These are phyloP conservation scores for Camellia oleifera DNA, from an alignment of 179 eudicot species.

Conservation along the genomic window DNA sequence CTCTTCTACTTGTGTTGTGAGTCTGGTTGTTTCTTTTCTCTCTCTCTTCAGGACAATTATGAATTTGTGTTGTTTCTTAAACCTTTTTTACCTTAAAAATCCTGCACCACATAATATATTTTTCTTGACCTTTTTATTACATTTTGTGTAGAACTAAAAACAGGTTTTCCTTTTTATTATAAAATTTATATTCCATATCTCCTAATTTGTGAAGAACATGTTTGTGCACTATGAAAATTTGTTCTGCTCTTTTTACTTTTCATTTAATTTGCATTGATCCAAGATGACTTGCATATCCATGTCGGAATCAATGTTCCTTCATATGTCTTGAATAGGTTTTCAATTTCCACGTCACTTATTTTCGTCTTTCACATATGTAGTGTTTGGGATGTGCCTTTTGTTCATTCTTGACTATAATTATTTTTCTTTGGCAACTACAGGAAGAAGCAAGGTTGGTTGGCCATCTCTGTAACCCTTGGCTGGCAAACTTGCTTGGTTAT, in stretches of 20 bases:
- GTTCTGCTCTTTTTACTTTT: not conserved
- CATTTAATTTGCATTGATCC: not conserved
- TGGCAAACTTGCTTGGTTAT: constrained; percentile 53
- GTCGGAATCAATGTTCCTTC: not conserved
- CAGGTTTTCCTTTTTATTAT: not conserved
- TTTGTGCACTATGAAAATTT: not conserved
- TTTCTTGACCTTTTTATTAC: too few species aligned
- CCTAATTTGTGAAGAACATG: not conserved
- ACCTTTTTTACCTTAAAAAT: not conserved
- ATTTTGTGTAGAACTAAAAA: not conserved
- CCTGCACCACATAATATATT: not conserved
- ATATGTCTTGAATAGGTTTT: not conserved
- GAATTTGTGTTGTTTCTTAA: not conserved
- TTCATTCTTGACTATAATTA: not conserved
- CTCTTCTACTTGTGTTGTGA: not conserved
- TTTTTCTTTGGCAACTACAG: constrained; percentile 30
- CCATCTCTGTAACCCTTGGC: constrained; percentile 41
- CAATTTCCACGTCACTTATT: not conserved
- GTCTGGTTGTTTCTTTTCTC: not conserved
- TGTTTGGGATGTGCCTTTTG: not conserved
- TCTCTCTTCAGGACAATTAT: not conserved
- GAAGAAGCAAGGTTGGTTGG: constrained; percentile 55
- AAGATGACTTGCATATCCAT: not conserved
- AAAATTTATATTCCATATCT: not conserved
- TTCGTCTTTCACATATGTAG: not conserved